Evolutionary conservation across 2,329 filamentous ascomycete genomes (phyloP).

Genomic region (Botrytis paeoniae): DNA sequence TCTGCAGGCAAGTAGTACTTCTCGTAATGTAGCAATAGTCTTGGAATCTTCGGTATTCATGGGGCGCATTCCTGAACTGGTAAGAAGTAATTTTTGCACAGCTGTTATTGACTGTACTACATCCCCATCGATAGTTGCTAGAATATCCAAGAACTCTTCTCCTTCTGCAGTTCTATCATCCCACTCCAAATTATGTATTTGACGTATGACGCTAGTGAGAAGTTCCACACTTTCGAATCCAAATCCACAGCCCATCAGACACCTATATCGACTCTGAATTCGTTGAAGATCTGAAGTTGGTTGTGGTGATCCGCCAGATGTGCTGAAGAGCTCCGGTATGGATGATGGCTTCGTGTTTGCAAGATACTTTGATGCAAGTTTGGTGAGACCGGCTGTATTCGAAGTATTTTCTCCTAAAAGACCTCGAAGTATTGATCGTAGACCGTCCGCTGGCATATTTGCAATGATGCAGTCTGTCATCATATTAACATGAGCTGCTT

Average conservation of each 20-base stretch:
- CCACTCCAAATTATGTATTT: constrained; percentile 19
- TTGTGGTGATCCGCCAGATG: not conserved
- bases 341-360: constrained; percentile 27
- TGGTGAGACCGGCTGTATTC: constrained; percentile 39
- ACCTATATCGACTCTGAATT: constrained; percentile 34
- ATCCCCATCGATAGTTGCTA: constrained; percentile 38
- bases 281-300: constrained; percentile 20
- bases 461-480: constrained; percentile 47
- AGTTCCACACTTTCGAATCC: constrained; percentile 35
- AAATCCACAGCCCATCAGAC: constrained; percentile 38
- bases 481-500: constrained; percentile 45
- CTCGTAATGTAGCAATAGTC: constrained; percentile 16
- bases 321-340: constrained; percentile 26
- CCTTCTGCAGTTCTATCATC: constrained; percentile 5
- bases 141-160: constrained; percentile 25
- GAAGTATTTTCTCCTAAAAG: constrained; percentile 35
- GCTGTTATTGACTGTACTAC: constrained; percentile 33
- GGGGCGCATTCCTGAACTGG: constrained; percentile 19
- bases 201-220: constrained; percentile 24
- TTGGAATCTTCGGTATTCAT: constrained; percentile 23
- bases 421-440: constrained; percentile 41
- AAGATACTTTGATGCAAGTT: constrained; percentile 36
- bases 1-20: constrained; percentile 19
- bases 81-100: constrained; percentile 29
- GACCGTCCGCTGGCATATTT: constrained; percentile 42